A percentile compares a stretch with the other conserved stretches of the same genome.
Evolutionary conservation across 1,139 yeast species (phyloP).

Genomic region (Suhomyces atakaporum): DNA sequence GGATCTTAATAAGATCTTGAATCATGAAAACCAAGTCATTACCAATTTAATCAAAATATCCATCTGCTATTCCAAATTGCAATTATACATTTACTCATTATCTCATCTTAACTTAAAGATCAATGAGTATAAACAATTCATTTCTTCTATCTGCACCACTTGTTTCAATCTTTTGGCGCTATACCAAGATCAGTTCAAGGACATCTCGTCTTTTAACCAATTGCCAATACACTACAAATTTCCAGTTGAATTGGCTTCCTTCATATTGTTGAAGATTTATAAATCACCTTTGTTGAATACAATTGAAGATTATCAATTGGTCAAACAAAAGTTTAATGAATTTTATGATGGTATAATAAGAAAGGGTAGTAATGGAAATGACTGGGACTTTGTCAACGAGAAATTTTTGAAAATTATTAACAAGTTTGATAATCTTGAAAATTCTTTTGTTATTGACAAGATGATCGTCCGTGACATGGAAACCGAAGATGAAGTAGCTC

Average conservation of each 20-base stretch:
- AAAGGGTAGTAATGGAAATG: slow-evolving; percentile 11
- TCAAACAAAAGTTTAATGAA: slow-evolving; percentile 32
- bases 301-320: slow-evolving; percentile 31
- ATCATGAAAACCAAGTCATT: slow-evolving; percentile 18
- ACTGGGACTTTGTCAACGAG: slow-evolving; percentile 29
- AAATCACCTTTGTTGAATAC: slow-evolving; percentile 39
- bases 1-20: slow-evolving; percentile 27
- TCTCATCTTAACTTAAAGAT: slow-evolving; percentile 31
- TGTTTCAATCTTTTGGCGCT: slow-evolving; percentile 33
- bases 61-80: slow-evolving; percentile 43
- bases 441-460: slow-evolving; percentile 12
- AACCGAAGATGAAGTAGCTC: slow-evolving; percentile 5
- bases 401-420: slow-evolving; percentile 33
- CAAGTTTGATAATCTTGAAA: slow-evolving; percentile 29
- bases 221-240: slow-evolving; percentile 46
- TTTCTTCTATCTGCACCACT: slow-evolving; percentile 33
- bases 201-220: slow-evolving; percentile 29
- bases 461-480: slow-evolving; percentile 6
- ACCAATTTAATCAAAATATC: slow-evolving; percentile 35
- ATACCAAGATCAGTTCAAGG: slow-evolving; percentile 26
- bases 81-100: slow-evolving; percentile 41
- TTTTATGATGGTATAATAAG: slow-evolving; percentile 22
- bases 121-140: slow-evolving; percentile 31
- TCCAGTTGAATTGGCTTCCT: slow-evolving; percentile 37
- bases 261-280: slow-evolving; percentile 37